These are phyloP conservation scores for Ceratocystiopsis brevicomis DNA, from an alignment of 2,329 filamentous ascomycete genomes.

Conservation along the genomic window DNA sequence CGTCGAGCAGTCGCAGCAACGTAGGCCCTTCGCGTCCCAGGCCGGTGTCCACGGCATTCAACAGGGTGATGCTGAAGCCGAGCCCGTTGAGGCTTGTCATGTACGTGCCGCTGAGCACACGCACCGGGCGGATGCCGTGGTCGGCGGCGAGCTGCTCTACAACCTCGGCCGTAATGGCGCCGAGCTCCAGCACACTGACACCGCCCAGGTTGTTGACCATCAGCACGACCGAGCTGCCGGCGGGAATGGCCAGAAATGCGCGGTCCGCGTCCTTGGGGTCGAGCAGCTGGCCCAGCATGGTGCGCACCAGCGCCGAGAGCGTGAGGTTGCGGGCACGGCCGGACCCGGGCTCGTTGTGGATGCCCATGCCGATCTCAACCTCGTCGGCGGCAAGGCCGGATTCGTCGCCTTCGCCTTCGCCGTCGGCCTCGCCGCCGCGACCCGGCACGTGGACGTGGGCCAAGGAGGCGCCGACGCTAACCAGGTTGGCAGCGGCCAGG, in stretches of 20 bases:
- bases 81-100: conserved; percentile 65
- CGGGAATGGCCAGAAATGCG: conserved; percentile 47
- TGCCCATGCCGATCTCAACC: conserved; percentile 57
- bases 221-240: conserved; percentile 44
- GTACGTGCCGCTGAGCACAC: conserved; percentile 50
- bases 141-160: conserved; percentile 37
- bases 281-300: conserved; percentile 52
- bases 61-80: conserved; percentile 54
- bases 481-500: conserved; percentile 53
- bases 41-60: conserved; percentile 41
- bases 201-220: conserved; percentile 65
- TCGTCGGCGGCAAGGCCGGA: conserved; percentile 35
- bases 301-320: conserved; percentile 35
- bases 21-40: conserved; percentile 39
- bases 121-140: conserved; percentile 41
- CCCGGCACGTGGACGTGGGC: conserved; percentile 91
- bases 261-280: conserved; percentile 47
- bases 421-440: conserved; percentile 34
- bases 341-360: conserved; percentile 51
- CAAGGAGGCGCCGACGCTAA: conserved; percentile 70
- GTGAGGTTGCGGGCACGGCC: conserved; percentile 29
- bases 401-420: conserved; percentile 26
- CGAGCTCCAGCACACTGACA: conserved; percentile 52
- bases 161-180: conserved; percentile 52
- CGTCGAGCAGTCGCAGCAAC: conserved; percentile 52